Evolutionary conservation across 768 basidiomycete genomes (phyloP).

Genomic region (Xerocomellus intermedius): DNA sequence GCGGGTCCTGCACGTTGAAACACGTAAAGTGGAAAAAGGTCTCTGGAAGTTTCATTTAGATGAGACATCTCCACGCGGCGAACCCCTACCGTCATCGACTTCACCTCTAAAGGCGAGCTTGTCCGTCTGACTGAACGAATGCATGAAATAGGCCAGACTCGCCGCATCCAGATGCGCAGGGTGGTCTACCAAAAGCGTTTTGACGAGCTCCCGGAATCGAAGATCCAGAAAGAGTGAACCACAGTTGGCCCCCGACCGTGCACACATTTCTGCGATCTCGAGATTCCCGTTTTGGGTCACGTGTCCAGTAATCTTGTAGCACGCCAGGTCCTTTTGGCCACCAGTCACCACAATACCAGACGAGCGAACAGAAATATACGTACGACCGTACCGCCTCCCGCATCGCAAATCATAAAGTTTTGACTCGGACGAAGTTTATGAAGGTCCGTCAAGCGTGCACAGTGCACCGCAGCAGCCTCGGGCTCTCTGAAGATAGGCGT

Average conservation of each 20-base stretch:
- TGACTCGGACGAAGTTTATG: slow-evolving; percentile 79
- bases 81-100: slow-evolving; percentile 64
- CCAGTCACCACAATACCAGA: slow-evolving; percentile 1
- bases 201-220: slow-evolving; percentile 79
- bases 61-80: not conserved
- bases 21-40: slow-evolving; percentile 87
- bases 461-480: slow-evolving; percentile 91
- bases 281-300: slow-evolving; percentile 71
- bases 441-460: slow-evolving; percentile 75
- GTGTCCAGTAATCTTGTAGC: slow-evolving; percentile 80
- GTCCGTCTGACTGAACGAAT: slow-evolving; percentile 86
- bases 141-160: slow-evolving; percentile 85
- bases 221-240: slow-evolving; percentile 87
- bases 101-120: slow-evolving; percentile 75
- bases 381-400: slow-evolving; percentile 79
- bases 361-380: slow-evolving; percentile 18
- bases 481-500: slow-evolving; percentile 45
- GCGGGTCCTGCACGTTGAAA: slow-evolving; percentile 82
- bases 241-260: slow-evolving; percentile 83
- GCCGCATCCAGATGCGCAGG: slow-evolving; percentile 81
- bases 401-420: slow-evolving; percentile 91
- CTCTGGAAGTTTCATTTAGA: slow-evolving; percentile 41
- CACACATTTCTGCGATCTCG: slow-evolving; percentile 92
- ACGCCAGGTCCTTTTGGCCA: slow-evolving; percentile 40
- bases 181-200: slow-evolving; percentile 75